phyloP scores from a whole-genome alignment of 75 land plant genomes.

The Sequoiadendron giganteum region DNA sequence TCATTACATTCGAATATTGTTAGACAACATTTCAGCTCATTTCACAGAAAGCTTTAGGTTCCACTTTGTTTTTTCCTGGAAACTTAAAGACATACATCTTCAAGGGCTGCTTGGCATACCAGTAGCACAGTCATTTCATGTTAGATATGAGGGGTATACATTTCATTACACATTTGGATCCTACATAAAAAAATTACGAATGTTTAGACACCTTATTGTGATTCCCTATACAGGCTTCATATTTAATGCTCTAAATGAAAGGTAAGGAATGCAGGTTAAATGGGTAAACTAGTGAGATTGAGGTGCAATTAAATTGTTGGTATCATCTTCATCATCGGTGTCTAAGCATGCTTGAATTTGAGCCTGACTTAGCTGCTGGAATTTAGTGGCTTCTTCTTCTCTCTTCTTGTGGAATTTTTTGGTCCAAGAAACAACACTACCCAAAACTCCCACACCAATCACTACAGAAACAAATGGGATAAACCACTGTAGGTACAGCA shows the following conservation, averaged over 20 bases:
- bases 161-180: background rate
- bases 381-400: background rate
- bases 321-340: background rate
- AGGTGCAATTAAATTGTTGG: background rate
- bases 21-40: background rate
- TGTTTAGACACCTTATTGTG: background rate
- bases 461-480: constrained; percentile 1
- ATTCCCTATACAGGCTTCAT: background rate
- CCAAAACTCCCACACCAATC: background rate
- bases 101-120: background rate
- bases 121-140: background rate
- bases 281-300: background rate
- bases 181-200: background rate
- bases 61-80: background rate
- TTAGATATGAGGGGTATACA: background rate
- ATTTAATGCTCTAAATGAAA: background rate
- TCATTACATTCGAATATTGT: background rate
- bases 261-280: background rate
- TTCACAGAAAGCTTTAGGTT: background rate
- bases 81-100: background rate
- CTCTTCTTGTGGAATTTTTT: background rate
- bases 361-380: constrained; percentile 9
- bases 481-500: background rate
- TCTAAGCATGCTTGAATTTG: constrained; percentile 2
- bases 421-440: background rate